Base-by-base conservation (phyloP, 176 grass and related monocot species). In the Aechmea fasciata region DNA sequence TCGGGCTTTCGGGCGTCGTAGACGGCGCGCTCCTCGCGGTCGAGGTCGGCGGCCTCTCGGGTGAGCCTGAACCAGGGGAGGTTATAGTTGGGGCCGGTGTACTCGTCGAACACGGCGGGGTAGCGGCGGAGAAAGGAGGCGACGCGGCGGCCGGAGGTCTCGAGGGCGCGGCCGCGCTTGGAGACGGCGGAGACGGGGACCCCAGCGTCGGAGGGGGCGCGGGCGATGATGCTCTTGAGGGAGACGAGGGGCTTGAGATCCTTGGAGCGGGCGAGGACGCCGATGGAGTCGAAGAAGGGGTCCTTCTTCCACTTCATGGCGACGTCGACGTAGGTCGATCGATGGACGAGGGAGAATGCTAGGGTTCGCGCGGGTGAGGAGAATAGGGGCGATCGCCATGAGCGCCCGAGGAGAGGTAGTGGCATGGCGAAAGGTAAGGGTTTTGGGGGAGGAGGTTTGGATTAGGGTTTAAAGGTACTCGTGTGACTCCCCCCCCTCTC, bases 221-320 rank as follows among this genome's bases (percentile, higher is more conserved):
- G 52, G 47, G 62, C 51, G 59, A 73, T 69, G 74, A 90, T 65
- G 67, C 81, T 76, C 50, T 73, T 76, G 67, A 96, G 82, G 50
- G 84, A 61, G 68, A 66, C 69, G 9, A 90, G 77, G 23, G 85
- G 79, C 22, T 74, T 82, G 54, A 90, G 84, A 51, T 96, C 87
- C 22, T 73, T 81, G 64, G 76, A 68, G 63, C 82, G 75, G 47
- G 82, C 64, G 49, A 96, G 82, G 48, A 85, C 65, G 26, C 82
- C 62, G 62, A 90, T 54, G 64, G 33, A 78, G 19, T 96, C 87
- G 62, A 76, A 96, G 11, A 76, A 90, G 0, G 67, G 33, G 55
- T 91, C 87, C 85, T 96, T 96, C 87, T 87, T 91, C 91, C 87
- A 79, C 72, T 85, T 78, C 87, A 96, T 96, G 71, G 26, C 87